Evolutionary conservation across 2,329 filamentous ascomycete genomes (phyloP).

Genomic region (Scedosporium minutisporum): DNA sequence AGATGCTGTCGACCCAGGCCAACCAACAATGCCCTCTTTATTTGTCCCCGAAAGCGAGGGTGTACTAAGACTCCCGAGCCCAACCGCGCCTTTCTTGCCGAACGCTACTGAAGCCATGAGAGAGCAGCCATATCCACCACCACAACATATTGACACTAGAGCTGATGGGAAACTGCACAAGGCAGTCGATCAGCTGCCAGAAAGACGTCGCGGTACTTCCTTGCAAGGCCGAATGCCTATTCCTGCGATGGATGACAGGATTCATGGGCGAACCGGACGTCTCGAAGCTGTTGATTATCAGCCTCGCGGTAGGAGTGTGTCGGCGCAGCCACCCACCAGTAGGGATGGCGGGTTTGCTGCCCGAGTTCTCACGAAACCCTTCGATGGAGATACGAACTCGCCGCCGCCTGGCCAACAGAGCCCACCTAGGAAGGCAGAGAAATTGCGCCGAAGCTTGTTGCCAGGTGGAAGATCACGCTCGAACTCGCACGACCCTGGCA

Average conservation of each 20-base stretch:
- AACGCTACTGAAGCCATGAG: background rate
- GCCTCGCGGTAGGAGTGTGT: conserved; percentile 32
- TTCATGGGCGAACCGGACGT: background rate
- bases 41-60: background rate
- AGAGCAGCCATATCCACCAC: background rate
- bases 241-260: background rate
- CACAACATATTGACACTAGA: background rate
- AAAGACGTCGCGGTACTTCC: background rate
- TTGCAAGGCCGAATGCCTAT: background rate
- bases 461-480: conserved; percentile 42
- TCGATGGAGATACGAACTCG: background rate
- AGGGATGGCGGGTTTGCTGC: background rate
- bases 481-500: conserved; percentile 28
- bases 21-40: background rate
- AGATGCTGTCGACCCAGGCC: background rate
- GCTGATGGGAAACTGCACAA: background rate
- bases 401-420: background rate
- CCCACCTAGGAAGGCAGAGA: conserved; percentile 2
- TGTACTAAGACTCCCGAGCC: background rate
- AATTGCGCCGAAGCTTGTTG: conserved; percentile 43
- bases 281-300: conserved; percentile 5
- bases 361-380: background rate
- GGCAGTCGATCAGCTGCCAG: background rate
- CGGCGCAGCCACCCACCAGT: conserved; percentile 31
- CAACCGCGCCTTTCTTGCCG: background rate